phyloP scores from a whole-genome alignment of 805 yeast species.

The Starmerella geochares region DNA sequence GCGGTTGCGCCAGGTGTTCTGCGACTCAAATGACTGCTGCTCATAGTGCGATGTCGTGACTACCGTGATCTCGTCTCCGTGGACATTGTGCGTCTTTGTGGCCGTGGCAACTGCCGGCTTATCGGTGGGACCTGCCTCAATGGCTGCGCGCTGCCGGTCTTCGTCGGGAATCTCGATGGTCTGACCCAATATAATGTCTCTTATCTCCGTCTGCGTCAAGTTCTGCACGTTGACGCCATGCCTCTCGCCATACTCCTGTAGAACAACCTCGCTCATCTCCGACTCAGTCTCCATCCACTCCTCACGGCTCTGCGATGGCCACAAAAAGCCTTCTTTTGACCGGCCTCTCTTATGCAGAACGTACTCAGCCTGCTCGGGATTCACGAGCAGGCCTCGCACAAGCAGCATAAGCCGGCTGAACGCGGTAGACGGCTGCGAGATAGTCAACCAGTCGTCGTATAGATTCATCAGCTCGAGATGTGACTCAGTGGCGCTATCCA shows the following conservation, averaged over 20 bases:
- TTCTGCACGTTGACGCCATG: conserved; percentile 78
- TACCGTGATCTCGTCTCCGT: conserved; percentile 91
- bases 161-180: conserved; percentile 84
- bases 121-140: conserved; percentile 37
- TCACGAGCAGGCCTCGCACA: conserved; percentile 71
- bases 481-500: conserved; percentile 79
- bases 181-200: conserved; percentile 91
- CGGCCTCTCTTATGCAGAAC: conserved; percentile 70
- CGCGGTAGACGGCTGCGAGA: conserved; percentile 81
- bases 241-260: conserved; percentile 74
- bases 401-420: conserved; percentile 77
- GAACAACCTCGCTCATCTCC: conserved; percentile 75
- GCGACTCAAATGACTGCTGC: conserved; percentile 69
- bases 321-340: conserved; percentile 70
- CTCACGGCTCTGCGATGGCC: conserved; percentile 85
- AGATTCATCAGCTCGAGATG: conserved; percentile 84
- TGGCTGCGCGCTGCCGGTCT: conserved; percentile 52
- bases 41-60: conserved; percentile 87
- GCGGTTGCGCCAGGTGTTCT: conserved; percentile 80
- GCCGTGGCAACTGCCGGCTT: conserved; percentile 57
- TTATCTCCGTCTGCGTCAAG: conserved; percentile 82
- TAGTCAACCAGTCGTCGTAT: conserved; percentile 87
- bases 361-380: conserved; percentile 42
- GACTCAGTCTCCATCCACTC: conserved; percentile 90
- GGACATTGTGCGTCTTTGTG: conserved; percentile 76